Evolutionary conservation across 768 basidiomycete genomes (phyloP).

Genomic region (Rhodotorula paludigena): DNA sequence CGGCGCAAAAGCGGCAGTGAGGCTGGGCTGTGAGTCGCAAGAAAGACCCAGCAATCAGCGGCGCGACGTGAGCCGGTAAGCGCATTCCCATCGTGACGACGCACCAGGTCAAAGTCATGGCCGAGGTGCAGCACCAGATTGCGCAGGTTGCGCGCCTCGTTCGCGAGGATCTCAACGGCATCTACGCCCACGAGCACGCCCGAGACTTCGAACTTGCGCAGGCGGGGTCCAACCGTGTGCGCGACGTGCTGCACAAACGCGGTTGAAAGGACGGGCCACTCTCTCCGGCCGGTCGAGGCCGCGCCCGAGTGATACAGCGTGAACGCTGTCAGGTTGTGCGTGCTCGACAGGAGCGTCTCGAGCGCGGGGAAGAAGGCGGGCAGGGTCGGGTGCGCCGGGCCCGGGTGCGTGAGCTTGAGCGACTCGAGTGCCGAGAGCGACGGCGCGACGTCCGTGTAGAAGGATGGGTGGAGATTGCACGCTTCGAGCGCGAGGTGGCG

Average conservation of each 20-base stretch:
- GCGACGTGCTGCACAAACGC: slow-evolving; percentile 3
- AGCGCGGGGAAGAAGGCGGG: slow-evolving; percentile 29
- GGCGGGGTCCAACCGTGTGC: background rate
- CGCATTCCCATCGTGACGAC: background rate
- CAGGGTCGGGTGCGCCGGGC: slow-evolving; percentile 17
- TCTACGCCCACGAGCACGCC: slow-evolving; percentile 14
- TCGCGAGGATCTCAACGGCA: slow-evolving; percentile 5
- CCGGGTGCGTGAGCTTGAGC: slow-evolving; percentile 35
- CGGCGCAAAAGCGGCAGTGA: slow-evolving; percentile 6
- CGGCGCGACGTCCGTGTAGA: slow-evolving; percentile 16
- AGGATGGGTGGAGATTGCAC: slow-evolving; percentile 16
- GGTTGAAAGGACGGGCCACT: slow-evolving; percentile 22
- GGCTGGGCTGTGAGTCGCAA: background rate
- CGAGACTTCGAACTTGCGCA: slow-evolving; percentile 33
- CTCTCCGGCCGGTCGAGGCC: background rate
- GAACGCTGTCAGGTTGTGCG: slow-evolving; percentile 7
- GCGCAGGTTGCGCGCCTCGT: background rate
- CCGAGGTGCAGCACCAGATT: slow-evolving; percentile 33
- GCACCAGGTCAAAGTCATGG: slow-evolving; percentile 16
- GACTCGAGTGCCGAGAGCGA: slow-evolving; percentile 16
- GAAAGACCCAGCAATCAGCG: background rate
- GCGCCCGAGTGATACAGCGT: slow-evolving; percentile 34
- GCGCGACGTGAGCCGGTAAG: no score
- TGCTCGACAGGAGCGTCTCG: slow-evolving; percentile 9
- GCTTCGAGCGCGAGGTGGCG: slow-evolving; percentile 36